Evolutionary conservation across 495 filamentous ascomycete species (phyloP).

Genomic region (Lindgomyces ingoldianus): DNA sequence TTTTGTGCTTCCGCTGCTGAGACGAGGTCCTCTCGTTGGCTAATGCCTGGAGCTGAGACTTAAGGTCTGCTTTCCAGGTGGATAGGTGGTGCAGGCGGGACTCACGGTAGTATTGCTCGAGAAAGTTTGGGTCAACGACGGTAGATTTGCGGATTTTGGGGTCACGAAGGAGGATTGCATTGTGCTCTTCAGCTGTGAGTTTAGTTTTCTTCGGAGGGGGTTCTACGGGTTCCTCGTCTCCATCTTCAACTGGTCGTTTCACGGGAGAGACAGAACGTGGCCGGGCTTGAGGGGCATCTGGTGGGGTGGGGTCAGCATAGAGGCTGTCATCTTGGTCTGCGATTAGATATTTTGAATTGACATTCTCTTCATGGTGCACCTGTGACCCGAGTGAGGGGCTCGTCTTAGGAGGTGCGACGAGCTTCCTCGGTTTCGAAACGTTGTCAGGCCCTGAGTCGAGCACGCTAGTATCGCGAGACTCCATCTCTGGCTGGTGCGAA

Average conservation of each 20-base stretch:
- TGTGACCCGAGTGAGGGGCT: constrained; percentile 20
- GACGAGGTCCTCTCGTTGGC: constrained; percentile 66
- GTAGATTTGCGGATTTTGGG: constrained; percentile 81
- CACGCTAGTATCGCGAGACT: neutral
- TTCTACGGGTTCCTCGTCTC: neutral
- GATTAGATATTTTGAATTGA: neutral
- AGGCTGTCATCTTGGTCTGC: constrained; percentile 21
- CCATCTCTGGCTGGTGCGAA: constrained; percentile 28
- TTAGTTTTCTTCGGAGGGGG: neutral
- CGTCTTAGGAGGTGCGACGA: constrained; percentile 33
- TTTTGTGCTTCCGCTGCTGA: constrained; percentile 52
- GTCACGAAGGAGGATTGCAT: constrained; percentile 75
- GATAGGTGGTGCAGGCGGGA: constrained; percentile 93
- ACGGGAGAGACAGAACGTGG: neutral
- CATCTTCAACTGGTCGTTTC: neutral
- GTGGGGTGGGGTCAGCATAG: constrained; percentile 17
- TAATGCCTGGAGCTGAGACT: constrained; percentile 77
- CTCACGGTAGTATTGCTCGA: constrained; percentile 91
- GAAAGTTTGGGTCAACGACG: constrained; percentile 84
- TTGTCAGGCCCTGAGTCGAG: neutral
- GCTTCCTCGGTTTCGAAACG: neutral
- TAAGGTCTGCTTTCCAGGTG: constrained; percentile 91
- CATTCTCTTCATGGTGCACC: neutral
- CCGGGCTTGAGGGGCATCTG: neutral
- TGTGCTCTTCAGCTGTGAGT: constrained; percentile 89